A percentile compares a stretch with the other conserved stretches of the same genome.
Evolutionary conservation across 2,329 filamentous ascomycete genomes (phyloP).

Genomic region (Calonectria henricotiae): DNA sequence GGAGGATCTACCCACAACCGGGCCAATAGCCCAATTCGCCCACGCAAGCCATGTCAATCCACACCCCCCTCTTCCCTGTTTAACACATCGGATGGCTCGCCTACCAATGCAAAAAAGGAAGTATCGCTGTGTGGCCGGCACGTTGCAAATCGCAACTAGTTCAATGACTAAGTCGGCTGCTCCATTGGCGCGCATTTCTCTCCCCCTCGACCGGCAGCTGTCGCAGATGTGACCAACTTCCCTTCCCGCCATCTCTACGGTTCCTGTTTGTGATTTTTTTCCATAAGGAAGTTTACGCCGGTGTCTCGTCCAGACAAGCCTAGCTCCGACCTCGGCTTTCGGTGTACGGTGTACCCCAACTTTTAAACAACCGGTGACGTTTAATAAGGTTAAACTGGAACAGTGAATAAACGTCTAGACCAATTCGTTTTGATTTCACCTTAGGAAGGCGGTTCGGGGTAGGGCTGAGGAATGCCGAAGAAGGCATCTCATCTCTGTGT

Average conservation of each 20-base stretch:
- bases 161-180: constrained; percentile 45
- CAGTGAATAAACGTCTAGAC: constrained; percentile 25
- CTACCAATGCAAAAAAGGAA: constrained; percentile 36
- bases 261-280: constrained; percentile 32
- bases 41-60: constrained; percentile 7
- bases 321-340: constrained; percentile 52
- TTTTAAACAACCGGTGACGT: constrained; percentile 33
- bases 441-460: constrained; percentile 23
- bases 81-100: constrained; percentile 34
- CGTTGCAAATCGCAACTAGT: constrained; percentile 44
- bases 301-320: constrained; percentile 39
- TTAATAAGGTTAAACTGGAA: constrained; percentile 41
- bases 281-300: constrained; percentile 38
- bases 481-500: constrained; percentile 39
- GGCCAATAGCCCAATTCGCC: constrained; percentile 23
- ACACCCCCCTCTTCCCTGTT: constrained; percentile 36
- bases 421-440: constrained; percentile 30
- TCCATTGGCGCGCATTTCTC: constrained; percentile 53
- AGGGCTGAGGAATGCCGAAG: constrained; percentile 47
- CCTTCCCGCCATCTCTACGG: constrained; percentile 15
- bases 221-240: constrained; percentile 39
- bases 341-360: constrained; percentile 43
- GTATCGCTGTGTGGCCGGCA: constrained; percentile 34
- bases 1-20: constrained; percentile 29
- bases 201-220: constrained; percentile 38